A percentile compares a stretch with the other conserved stretches of the same genome.
Conservation (phyloP, 805 yeast genomes). For the Lipomyces yamadae region DNA sequence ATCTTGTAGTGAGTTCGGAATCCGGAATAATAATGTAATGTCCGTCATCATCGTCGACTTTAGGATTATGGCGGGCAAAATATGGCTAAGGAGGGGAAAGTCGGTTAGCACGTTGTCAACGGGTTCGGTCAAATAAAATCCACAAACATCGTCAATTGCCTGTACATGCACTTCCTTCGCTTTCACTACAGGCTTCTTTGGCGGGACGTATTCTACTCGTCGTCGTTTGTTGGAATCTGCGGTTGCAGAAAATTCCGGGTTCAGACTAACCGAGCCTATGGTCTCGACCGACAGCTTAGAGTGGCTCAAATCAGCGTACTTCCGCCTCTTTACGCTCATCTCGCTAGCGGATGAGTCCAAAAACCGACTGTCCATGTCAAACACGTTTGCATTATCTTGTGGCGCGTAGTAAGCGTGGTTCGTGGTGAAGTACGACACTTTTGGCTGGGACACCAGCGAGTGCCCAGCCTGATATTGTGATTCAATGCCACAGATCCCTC, state of each 20-base stretch:
- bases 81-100: slow-evolving; percentile 2
- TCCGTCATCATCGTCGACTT: slow-evolving; percentile 47
- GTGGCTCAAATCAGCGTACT: slow-evolving; percentile 13
- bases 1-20: slow-evolving; percentile 43
- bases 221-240: slow-evolving; percentile 21
- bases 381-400: not conserved
- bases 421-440: not conserved
- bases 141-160: slow-evolving; percentile 37
- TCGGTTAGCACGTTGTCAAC: not conserved
- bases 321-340: slow-evolving; percentile 19
- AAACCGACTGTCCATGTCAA: slow-evolving; percentile 1
- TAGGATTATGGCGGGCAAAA: slow-evolving; percentile 9
- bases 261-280: not conserved
- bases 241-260: not conserved
- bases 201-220: slow-evolving; percentile 18
- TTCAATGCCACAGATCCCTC: not conserved
- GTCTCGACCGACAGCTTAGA: not conserved
- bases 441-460: not conserved
- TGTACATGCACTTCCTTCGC: slow-evolving; percentile 43
- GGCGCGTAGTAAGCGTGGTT: not conserved
- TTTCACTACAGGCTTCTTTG: slow-evolving; percentile 39
- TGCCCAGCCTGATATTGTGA: not conserved
- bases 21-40: slow-evolving; percentile 47
- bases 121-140: not conserved
- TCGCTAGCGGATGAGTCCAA: slow-evolving; percentile 2